Base-by-base conservation (phyloP, 176 grass and related monocot species). In the Elaeis guineensis region DNA sequence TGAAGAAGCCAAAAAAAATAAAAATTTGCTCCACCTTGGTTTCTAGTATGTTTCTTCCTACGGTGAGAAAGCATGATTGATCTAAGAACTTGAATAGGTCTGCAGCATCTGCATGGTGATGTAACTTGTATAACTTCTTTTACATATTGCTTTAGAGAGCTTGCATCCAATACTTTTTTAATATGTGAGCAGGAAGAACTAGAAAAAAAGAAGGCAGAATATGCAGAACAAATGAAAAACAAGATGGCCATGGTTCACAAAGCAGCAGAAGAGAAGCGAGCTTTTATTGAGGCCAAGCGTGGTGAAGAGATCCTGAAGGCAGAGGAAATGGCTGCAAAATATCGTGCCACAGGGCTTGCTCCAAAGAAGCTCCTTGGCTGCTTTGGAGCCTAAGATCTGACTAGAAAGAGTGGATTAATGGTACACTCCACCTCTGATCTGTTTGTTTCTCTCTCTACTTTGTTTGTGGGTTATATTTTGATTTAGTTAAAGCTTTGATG, bases 201-300 rank as follows among this genome's bases (percentile, higher is more conserved):
- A 67, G 84, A 82, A 77, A 68, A 57, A 71, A 82, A 77, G 77
- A 93, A 85, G 65, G 77, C 78, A 12, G 84, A 62, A 52, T 30
- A 24, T 18, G 77, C 56, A 19, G 84, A 88, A 72, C 85, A 82
- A 59, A 59, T 88, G 51, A 94, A 63, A 74, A 94, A 85, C 29
- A 69, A 61, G 50, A 55, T 72, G 57, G 89, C 80, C 12, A 3
- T 14, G 55, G 23, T 80, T 70, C 84, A 73, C 51, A 84, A 75
- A 51, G 19, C 23, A 48, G 83, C 89, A 0, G 80, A 88, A 79
- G 77, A 88, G 71, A 94, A 82, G 80, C 71, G 75, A 14, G 80
- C 80, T 23, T 25, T 77, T 11, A 54, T 79, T 4, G 84, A 61
- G 57, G 78, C 70, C 8, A 77, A 71, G 60, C 75, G 73, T 11